Evolutionary conservation across 257 asterid genomes (phyloP), one percentile per base, ranked within the genome.

Genomic region (Solanum gandarillasii): DNA sequence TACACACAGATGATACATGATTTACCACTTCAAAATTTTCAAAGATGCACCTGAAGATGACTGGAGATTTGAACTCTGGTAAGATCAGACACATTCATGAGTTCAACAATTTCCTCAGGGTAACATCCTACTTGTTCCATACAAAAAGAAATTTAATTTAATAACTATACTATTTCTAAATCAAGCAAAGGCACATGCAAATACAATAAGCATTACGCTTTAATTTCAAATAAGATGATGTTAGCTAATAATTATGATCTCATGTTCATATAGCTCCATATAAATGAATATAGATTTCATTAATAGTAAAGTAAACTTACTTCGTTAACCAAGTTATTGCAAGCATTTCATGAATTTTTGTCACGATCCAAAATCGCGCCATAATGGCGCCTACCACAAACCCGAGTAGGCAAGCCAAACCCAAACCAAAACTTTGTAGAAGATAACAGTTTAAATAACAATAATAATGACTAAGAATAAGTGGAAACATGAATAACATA

Each of bases 11-110:
- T 74, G 9, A 18, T 8, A 31, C 27, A 34, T 72, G 36, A 72
- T 16, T 72, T 74, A 9, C 4, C 31, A 36, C 48, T 9, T 21
- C 6, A 9, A 10, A 9, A 9, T 1, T 21, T 35, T 34, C 0
- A 20, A 20, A 12, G 35, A 60, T 60, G 6, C 48, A 86, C 90
- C 86, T 90, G 90, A 3, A 87, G 71, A 75, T 90, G 92, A 35
- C 92, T 90, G 3, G 92, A 91, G 2, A 90, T 89, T 74, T 87
- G 90, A 89, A 90, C 86, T 70, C 91, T 87, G 2, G 90, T 90
- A 34, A 90, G 89, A 13, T 89, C 87, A 36, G 86, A 83, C 7
- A 90, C 92, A 10, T 90, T 89, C 90, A 90, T 90, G 11, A 18
- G 0, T 36, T 87, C 82, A 25, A 87, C 27, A 27, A 90, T 87